Percentiles rank a stretch among this genome's conserved stretches.
Conservation (phyloP, 495 filamentous ascomycete genomes). For the Penicillium cosmopolitanum region DNA sequence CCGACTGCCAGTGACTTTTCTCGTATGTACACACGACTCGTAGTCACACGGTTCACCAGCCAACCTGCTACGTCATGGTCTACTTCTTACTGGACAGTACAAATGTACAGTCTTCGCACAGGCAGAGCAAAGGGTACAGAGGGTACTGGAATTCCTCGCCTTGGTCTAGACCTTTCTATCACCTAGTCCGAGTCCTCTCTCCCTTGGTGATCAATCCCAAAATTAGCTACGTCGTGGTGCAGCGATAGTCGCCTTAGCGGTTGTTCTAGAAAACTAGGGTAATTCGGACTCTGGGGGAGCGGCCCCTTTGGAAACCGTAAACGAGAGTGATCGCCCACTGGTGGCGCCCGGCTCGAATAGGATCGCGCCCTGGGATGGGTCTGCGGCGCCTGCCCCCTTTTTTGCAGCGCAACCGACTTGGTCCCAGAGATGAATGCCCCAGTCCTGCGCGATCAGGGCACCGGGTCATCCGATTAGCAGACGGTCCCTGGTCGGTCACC, state of each 20-base stretch:
- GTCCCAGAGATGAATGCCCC: too few relatives aligned
- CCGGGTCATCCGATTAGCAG: conserved; percentile 1
- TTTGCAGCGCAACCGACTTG: background rate
- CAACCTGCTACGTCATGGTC: background rate
- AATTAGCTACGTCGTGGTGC: conserved; percentile 3
- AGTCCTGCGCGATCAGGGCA: background rate
- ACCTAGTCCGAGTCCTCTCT: background rate
- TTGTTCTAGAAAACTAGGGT: conserved; percentile 15
- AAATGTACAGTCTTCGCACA: too few relatives aligned
- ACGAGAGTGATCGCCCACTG: conserved; percentile 7
- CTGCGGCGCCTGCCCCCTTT: background rate
- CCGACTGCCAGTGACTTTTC: too few relatives aligned
- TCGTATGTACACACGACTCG: too few relatives aligned
- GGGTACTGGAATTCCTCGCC: background rate
- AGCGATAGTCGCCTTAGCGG: conserved; percentile 9
- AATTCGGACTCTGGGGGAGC: conserved; percentile 4
- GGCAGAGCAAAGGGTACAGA: background rate
- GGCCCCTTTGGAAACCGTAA: conserved; percentile 3
- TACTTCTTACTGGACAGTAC: too few relatives aligned
- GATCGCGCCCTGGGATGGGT: conserved; percentile 1
- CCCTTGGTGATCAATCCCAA: conserved; percentile 18
- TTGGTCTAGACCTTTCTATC: conserved; percentile 8
- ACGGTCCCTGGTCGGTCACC: background rate
- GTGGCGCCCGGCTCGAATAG: conserved; percentile 4
- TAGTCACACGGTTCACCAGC: background rate